Base-by-base conservation (phyloP, 2,329 filamentous ascomycete species). In the Paramyrothecium roridum region DNA sequence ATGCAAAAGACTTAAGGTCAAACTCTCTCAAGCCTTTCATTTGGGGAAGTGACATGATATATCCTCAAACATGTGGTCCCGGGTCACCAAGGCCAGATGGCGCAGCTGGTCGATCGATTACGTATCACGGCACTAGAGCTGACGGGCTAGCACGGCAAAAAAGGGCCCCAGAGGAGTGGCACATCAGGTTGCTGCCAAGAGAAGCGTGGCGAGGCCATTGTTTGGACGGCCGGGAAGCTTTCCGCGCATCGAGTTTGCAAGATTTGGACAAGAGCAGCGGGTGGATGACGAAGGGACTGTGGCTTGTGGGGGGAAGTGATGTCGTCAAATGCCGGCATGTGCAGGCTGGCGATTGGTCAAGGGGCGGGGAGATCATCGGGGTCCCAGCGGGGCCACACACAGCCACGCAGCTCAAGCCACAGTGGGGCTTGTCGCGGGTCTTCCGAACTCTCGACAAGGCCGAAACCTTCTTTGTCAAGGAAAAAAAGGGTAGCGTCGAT, bases 231-330 rank as follows among this genome's bases (percentile, higher is more conserved):
- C 12, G 12, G 37, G 3, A 43, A 13, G 7, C 16, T 43, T 43
- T 13, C 13, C 37, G 37, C 37, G 7, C 16, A 8, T 43, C 12
- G 7, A 43, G 4, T 6, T 43, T 16, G n/a, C 37, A 3, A 13
- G 37, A 43, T 43, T n/a, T 43, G 37, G 37, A 19, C n/a, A 19
- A 19, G 21, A 48, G 22, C 13, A 16, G 46, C 7, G 46, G 17
- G 22, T 48, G 2, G 49, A 51, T 51, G 49, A 51, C 49, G 49
- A 51, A 26, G 46, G 13, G n/a, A n/a, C n/a, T 40, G 49, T 51
- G 49, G 49, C 49, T 51, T 26, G 49, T 51, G 49, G 49, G 23
- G 47, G 22, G n/a, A n/a, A 8, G 20, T 6, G 47, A 49, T 49
- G 47, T 49, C 47, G 47, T 49, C 47, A 49, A 30, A 30, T 30